Percentiles rank a stretch among this genome's conserved stretches.
Evolutionary conservation across 1,284 basidiomycete genomes (phyloP).

Genomic region (Cerrena zonata): DNA sequence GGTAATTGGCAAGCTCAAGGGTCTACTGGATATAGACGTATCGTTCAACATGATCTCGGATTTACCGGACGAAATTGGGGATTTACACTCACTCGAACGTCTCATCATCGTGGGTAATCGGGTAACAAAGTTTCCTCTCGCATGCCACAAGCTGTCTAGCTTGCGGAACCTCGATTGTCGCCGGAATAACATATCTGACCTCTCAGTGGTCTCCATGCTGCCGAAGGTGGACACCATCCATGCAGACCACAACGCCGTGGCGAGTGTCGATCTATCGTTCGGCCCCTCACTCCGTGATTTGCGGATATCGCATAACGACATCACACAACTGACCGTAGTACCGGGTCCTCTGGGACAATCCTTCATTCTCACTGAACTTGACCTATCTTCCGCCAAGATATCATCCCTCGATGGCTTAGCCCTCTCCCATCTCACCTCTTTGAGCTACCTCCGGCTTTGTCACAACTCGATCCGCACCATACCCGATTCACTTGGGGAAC

Average conservation of each 20-base stretch:
- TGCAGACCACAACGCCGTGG: conserved; percentile 79
- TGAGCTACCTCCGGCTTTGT: conserved; percentile 70
- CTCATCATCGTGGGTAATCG: conserved; percentile 89
- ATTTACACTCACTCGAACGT: conserved; percentile 64
- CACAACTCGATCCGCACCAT: conserved; percentile 85
- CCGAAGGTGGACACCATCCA: conserved; percentile 64
- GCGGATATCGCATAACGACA: conserved; percentile 76
- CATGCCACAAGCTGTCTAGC: conserved; percentile 56
- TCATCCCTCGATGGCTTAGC: conserved; percentile 75
- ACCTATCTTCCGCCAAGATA: conserved; percentile 88
- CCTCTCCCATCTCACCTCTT: conserved; percentile 69
- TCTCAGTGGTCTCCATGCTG: conserved; percentile 64
- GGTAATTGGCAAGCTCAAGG: conserved; percentile 72
- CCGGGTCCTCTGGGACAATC: conserved; percentile 52
- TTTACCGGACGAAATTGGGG: conserved; percentile 77
- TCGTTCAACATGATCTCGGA: conserved; percentile 90
- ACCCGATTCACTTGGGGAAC: conserved; percentile 75
- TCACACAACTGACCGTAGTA: conserved; percentile 72
- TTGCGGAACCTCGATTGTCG: conserved; percentile 77
- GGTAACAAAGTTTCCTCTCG: conserved; percentile 71
- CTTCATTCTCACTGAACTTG: conserved; percentile 72
- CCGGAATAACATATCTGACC: conserved; percentile 75
- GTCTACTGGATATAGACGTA: conserved; percentile 82
- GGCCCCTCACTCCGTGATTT: conserved; percentile 58
- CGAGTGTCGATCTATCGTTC: conserved; percentile 72